phyloP scores from a whole-genome alignment of 2,329 filamentous ascomycete genomes.

The Hysterium pulicare region DNA sequence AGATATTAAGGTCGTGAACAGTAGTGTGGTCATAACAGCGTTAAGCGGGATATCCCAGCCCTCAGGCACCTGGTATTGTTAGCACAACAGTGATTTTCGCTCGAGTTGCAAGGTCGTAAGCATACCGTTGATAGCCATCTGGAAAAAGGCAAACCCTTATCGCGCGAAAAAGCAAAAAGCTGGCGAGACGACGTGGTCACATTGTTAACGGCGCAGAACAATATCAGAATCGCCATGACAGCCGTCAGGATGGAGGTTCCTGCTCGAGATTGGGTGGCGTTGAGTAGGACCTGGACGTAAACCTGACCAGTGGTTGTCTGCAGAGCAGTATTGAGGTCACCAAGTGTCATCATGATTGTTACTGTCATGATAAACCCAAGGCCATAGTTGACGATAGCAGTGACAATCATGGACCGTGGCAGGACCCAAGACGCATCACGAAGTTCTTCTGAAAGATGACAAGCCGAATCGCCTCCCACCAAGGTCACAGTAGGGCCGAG shows the following conservation, averaged over 20 bases:
- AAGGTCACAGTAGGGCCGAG: conserved; percentile 34
- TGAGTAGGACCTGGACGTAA: conserved; percentile 47
- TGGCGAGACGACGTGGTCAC: conserved; percentile 28
- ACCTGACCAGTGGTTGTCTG: conserved; percentile 23
- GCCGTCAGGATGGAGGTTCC: conserved; percentile 44
- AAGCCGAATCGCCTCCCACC: conserved; percentile 33
- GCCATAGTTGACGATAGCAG: conserved; percentile 26
- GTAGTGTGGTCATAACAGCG: conserved; percentile 39
- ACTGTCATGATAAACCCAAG: conserved; percentile 28
- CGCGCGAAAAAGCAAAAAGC: conserved; percentile 33
- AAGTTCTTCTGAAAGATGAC: conserved; percentile 31
- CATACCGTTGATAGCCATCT: conserved; percentile 2
- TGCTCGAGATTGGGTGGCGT: conserved; percentile 7
- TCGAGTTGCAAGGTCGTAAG: background rate
- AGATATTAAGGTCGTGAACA: conserved; percentile 37
- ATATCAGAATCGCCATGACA: conserved; percentile 23
- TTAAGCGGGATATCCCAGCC: conserved; percentile 40
- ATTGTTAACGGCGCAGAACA: conserved; percentile 24
- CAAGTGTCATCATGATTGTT: conserved; percentile 27
- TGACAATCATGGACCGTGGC: conserved; percentile 31
- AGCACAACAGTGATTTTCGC: background rate
- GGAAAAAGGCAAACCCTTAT: conserved; percentile 28
- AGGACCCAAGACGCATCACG: conserved; percentile 10
- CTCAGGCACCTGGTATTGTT: background rate
- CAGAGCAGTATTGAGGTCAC: conserved; percentile 18